A percentile compares a stretch with the other conserved stretches of the same genome.
Conservation (phyloP, 2,329 filamentous ascomycete species). For the Epichloe sibirici region DNA sequence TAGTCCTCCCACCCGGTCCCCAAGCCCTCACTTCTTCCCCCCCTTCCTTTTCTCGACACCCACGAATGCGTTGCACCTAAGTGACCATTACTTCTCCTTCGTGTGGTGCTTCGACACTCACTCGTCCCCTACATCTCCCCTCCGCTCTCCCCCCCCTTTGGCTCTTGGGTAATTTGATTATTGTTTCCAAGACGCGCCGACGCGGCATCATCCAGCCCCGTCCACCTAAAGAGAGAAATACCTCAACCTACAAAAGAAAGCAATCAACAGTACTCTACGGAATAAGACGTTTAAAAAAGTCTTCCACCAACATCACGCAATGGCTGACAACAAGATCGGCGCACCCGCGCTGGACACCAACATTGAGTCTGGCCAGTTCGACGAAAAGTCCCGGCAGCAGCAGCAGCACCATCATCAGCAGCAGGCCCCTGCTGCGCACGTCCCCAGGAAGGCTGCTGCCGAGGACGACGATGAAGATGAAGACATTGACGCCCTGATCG, state of each 20-base stretch:
- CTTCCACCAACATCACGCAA: conserved; percentile 15
- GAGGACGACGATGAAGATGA: conserved; percentile 63
- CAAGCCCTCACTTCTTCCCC: conserved; percentile 12
- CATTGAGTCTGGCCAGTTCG: conserved; percentile 52
- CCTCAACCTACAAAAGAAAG: conserved; percentile 2
- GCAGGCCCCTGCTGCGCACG: conserved; percentile 18
- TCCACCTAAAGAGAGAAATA: conserved; percentile 3
- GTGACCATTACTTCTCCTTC: conserved; percentile 30
- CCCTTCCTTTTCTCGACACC: conserved; percentile 27
- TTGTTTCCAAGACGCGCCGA: conserved; percentile 1
- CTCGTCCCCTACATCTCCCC: conserved; percentile 7
- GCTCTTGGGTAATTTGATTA: conserved; percentile 4
- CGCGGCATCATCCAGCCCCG: background rate
- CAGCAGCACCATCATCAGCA: conserved; percentile 8
- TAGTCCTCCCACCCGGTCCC: conserved; percentile 24
- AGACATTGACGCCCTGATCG: conserved; percentile 77
- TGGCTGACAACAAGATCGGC: conserved; percentile 43
- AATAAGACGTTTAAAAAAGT: background rate
- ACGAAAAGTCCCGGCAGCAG: conserved; percentile 42
- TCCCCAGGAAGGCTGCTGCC: conserved; percentile 27
- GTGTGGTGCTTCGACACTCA: conserved; percentile 34
- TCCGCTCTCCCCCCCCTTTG: conserved; percentile 5
- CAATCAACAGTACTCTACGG: background rate
- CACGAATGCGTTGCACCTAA: conserved; percentile 37
- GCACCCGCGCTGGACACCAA: conserved; percentile 49